Evolutionary conservation across 306 rosid genomes (phyloP), one percentile per base, ranked within the genome.

Genomic region (Crataegus laevigata): DNA sequence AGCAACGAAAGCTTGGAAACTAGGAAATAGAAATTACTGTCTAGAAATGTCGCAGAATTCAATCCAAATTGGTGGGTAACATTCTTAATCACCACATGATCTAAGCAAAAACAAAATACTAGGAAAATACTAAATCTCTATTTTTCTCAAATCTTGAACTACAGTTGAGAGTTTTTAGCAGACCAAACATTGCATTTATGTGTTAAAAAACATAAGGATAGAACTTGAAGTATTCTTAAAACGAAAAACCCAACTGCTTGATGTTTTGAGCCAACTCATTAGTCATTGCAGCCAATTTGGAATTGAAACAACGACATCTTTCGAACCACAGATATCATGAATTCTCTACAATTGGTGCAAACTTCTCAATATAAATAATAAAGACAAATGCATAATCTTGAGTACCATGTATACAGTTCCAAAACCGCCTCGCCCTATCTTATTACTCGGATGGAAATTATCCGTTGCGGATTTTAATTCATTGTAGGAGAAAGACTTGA

Each of bases 361-460:
- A n/a, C 8, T 40, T 15, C 29, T 13, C 38, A 73, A 60, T 3
- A 40, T 9, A 9, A 17, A 4, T 18, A 60, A 18, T 18, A 24
- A 24, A 58, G 43, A 30, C 38, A 10, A 42, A 14, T 6, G 42
- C 69, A 61, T 11, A 42, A 19, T 43, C 50, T 42, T 42, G 42
- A 73, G 70, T 90, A 96, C 99, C 99, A 88, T 81, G 78, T 86
- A 92, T 80, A 96, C 99, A 22, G 88, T 86, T 72, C 99, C 99
- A 81, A 92, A 96, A 45, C 99, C 98, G 67, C 99, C 99, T 21
- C 88, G 83, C 79, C 99, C 99, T 51, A 96, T 78, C 90, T 86
- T 92, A 72, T 87, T 86, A 63, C 84, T 85, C 24, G 76, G 47
- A 80, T 90, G 84, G 78, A 90, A 96, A 81, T 88, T 78, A 82